Evolutionary conservation across 208 protist genomes (phyloP), one percentile per base, ranked within the genome.

Genomic region (Leishmania tropica): DNA sequence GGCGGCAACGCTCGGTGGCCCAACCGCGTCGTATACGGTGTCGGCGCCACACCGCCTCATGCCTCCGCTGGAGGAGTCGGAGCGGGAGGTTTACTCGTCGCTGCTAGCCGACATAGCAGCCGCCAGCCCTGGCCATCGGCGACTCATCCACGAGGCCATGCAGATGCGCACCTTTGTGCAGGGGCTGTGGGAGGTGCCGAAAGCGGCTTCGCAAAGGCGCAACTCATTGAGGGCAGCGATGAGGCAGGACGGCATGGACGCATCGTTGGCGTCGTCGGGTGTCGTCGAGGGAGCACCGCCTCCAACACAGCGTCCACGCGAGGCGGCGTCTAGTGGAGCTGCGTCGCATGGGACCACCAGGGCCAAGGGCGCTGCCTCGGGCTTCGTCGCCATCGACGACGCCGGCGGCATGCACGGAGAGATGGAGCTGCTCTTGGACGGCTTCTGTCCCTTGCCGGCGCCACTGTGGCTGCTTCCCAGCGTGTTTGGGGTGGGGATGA

Each of bases 391-490:
- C 37, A 42, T 68, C 21, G 71, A 76, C 51, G 71, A 81, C 47
- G 73, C 73, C 28, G 58, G 64, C n/a, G 80, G 71, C 24, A 70
- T 78, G 64, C 76, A 78, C 40, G 48, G 53, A 35, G 81, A 77
- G 60, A 80, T 80, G 77, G 81, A 88, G 75, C 65, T 89, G 45
- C 67, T 78, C 42, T 73, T 87, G 48, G 79, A 64, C 47, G 83
- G 80, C 40, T 64, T 72, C 51, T 89, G 88, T 58, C 65, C 65
- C 0, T 80, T 89, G 48, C 88, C 88, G 6, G 86, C 83, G 35
- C 88, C 88, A 17, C 40, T 85, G 60, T 92, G 88, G 88, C 68
- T 78, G 19, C 79, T 92, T 21, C 83, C 88, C 37, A 76, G 64
- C 45, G 64, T 79, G 11, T 80, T 90, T n/a, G 78, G 79, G 10